Conservation (phyloP, 176 grass and related monocot genomes). For the Tillandsia leiboldiana region DNA sequence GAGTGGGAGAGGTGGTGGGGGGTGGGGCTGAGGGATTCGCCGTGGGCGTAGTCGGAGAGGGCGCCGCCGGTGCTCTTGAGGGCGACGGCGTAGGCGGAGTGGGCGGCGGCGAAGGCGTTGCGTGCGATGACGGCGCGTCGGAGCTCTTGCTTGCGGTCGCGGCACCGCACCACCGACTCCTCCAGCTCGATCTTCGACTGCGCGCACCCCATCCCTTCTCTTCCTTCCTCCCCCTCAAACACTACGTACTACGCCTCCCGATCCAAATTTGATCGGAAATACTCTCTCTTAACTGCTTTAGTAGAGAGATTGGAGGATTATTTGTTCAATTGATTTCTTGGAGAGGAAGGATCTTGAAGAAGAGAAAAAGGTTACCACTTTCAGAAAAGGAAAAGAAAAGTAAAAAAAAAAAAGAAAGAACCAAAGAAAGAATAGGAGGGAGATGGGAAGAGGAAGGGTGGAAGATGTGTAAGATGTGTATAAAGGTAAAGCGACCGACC, state of each 20-base stretch:
- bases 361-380: no score
- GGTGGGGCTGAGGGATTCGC: slow-evolving; percentile 43
- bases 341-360: no score
- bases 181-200: slow-evolving; percentile 95
- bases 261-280: neutral
- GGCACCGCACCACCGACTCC: slow-evolving; percentile 74
- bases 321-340: no score
- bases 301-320: no score
- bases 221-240: neutral
- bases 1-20: slow-evolving; percentile 2
- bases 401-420: no score
- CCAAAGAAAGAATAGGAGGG: no score
- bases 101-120: slow-evolving; percentile 85
- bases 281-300: no score
- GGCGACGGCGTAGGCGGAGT: slow-evolving; percentile 58
- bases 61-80: slow-evolving; percentile 80
- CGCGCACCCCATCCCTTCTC: slow-evolving; percentile 57
- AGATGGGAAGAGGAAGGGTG: no score
- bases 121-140: slow-evolving; percentile 40
- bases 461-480: no score
- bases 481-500: no score
- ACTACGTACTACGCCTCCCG: neutral
- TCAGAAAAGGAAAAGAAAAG: no score
- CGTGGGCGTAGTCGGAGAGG: slow-evolving; percentile 62
- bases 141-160: slow-evolving; percentile 54